Percentiles rank a stretch among this genome's conserved stretches.
Evolutionary conservation across 2,329 filamentous ascomycete species (phyloP).

Genomic region (Orbilia brochopaga): DNA sequence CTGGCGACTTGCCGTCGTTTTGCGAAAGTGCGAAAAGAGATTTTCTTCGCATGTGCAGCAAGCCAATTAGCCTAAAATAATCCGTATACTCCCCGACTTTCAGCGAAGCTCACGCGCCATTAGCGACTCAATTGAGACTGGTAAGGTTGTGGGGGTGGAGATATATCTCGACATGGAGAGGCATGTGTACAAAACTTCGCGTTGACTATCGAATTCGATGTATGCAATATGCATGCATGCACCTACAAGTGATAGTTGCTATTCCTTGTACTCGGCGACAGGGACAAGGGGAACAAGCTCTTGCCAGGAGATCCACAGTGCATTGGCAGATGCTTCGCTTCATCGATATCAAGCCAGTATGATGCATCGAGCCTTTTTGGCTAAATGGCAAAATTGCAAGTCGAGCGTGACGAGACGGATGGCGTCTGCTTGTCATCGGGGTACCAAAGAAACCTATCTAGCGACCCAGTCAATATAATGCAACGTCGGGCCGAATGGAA

Average conservation of each 20-base stretch:
- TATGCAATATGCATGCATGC: background rate
- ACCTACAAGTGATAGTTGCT: background rate
- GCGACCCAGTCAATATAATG: background rate
- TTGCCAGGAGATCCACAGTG: slow-evolving; percentile 27
- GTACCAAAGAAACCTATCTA: too few relatives aligned
- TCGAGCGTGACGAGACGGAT: slow-evolving; percentile 4
- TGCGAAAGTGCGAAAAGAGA: background rate
- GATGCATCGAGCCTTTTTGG: slow-evolving; percentile 36
- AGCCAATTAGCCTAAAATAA: too few relatives aligned
- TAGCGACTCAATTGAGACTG: too few relatives aligned
- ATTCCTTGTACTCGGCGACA: background rate
- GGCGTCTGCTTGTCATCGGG: background rate
- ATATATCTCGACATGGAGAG: background rate
- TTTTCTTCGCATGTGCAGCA: too few relatives aligned
- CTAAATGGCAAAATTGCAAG: slow-evolving; percentile 34
- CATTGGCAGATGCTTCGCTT: slow-evolving; percentile 41
- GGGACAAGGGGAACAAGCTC: background rate
- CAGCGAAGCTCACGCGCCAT: too few relatives aligned
- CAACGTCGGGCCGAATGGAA: slow-evolving; percentile 8
- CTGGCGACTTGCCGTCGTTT: background rate
- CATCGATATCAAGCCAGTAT: slow-evolving; percentile 16
- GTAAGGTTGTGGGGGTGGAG: too few relatives aligned
- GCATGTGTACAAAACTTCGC: background rate
- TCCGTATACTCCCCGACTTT: too few relatives aligned
- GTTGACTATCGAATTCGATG: background rate